Conservation (phyloP, 306 rosid species). For the Ammopiptanthus mongolicus region DNA sequence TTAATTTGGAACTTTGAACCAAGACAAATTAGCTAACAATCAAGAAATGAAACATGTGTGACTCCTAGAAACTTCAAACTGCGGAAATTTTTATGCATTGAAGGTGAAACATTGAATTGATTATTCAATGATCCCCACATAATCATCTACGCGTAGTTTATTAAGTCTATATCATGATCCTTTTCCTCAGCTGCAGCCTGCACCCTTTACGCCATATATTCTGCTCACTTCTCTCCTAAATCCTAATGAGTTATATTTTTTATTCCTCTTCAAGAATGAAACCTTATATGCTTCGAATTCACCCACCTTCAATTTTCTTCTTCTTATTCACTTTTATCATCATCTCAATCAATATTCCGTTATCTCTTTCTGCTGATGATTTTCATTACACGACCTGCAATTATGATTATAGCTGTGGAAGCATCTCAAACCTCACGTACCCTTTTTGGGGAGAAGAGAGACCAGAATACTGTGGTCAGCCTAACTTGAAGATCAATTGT, state of each 20-base stretch:
- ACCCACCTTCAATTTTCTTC: neutral
- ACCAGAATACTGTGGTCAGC: neutral
- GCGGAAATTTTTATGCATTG: neutral
- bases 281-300: neutral
- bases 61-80: neutral
- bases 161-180: neutral
- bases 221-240: no score
- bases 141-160: neutral
- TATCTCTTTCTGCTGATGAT: neutral
- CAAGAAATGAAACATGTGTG: no score
- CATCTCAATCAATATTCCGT: slow-evolving; percentile 2
- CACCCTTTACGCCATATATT: no score
- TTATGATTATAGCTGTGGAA: neutral
- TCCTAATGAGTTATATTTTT: no score
- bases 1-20: neutral
- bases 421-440: neutral
- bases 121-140: neutral
- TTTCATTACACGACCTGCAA: neutral
- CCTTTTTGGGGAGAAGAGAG: slow-evolving; percentile 33
- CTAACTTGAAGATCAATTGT: neutral
- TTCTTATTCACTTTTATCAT: neutral
- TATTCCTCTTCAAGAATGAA: slow-evolving; percentile 15
- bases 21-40: neutral
- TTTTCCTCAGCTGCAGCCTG: neutral
- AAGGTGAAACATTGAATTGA: neutral